Conservation (phyloP, 1,284 basidiomycete species). For the Gymnopus androsaceus region DNA sequence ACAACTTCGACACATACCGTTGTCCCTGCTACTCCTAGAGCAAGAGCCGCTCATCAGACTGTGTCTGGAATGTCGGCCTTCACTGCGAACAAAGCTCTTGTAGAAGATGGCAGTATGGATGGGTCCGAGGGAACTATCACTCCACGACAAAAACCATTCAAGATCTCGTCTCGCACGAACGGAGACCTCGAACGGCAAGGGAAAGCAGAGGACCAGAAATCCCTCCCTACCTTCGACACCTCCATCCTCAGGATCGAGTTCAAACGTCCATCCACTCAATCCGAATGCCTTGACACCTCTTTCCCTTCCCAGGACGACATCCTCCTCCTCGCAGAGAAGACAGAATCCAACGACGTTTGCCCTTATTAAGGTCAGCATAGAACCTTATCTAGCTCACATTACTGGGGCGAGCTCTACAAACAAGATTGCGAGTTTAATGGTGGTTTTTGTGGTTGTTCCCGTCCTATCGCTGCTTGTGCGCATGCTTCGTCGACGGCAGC, state of each 20-base stretch:
- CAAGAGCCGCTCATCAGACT: neutral
- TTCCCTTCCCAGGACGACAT: slow-evolving; percentile 29
- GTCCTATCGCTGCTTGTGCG: slow-evolving; percentile 59
- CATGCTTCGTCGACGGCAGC: slow-evolving; percentile 40
- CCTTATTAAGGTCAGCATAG: slow-evolving; percentile 47
- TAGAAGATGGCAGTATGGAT: neutral
- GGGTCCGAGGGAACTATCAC: slow-evolving; percentile 17
- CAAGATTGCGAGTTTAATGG: slow-evolving; percentile 40
- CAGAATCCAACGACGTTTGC: slow-evolving; percentile 41
- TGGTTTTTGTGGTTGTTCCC: slow-evolving; percentile 64
- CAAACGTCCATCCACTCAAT: slow-evolving; percentile 40
- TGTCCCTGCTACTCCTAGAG: slow-evolving; percentile 30
- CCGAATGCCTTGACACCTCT: slow-evolving; percentile 23
- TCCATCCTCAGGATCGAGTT: slow-evolving; percentile 47
- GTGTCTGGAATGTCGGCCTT: neutral
- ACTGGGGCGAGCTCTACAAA: slow-evolving; percentile 32
- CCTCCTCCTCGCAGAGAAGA: slow-evolving; percentile 26
- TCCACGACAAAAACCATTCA: neutral
- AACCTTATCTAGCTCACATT: slow-evolving; percentile 38
- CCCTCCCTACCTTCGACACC: neutral
- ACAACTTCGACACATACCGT: slow-evolving; percentile 52
- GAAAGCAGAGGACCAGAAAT: neutral
- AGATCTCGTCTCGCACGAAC: neutral
- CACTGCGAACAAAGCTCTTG: neutral
- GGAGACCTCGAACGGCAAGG: slow-evolving; percentile 2